Evolutionary conservation across 805 yeast genomes (phyloP).

Genomic region (Yarrowia sp.): DNA sequence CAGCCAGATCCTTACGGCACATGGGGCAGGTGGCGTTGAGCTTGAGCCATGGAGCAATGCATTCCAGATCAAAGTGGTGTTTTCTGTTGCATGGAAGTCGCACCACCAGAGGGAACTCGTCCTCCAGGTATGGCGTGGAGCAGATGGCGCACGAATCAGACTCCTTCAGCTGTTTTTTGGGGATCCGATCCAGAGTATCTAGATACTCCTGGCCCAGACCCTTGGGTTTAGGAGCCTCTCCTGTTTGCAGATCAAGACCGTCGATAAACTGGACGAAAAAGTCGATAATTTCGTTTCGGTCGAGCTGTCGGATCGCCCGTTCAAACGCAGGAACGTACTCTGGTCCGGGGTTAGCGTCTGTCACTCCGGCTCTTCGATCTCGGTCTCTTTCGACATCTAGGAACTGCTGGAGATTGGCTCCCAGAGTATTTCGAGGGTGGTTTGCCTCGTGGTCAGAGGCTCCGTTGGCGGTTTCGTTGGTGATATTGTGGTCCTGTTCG

Average conservation of each 20-base stretch:
- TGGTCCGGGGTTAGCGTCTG: not conserved
- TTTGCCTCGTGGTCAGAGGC: not conserved
- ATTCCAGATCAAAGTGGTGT: conserved; percentile 84
- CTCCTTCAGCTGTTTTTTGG: conserved; percentile 43
- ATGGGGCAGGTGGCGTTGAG: conserved; percentile 66
- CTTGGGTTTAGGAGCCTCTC: conserved; percentile 8
- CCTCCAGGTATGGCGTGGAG: conserved; percentile 66
- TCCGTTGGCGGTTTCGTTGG: conserved; percentile 2
- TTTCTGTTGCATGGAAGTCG: conserved; percentile 62
- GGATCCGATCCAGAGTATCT: conserved; percentile 74
- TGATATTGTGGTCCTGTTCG: conserved; percentile 23
- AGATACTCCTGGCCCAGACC: conserved; percentile 52
- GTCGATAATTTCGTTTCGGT: conserved; percentile 12
- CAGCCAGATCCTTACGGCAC: conserved; percentile 71
- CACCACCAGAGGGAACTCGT: conserved; percentile 76
- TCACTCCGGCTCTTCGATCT: conserved; percentile 11
- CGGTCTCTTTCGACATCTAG: conserved; percentile 11
- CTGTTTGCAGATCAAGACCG: conserved; percentile 10
- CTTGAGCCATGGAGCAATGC: conserved; percentile 86
- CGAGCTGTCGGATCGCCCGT: conserved; percentile 24
- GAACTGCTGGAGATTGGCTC: conserved; percentile 16
- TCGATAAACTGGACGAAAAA: conserved; percentile 24
- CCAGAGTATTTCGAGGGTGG: conserved; percentile 20
- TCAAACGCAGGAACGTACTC: conserved; percentile 20
- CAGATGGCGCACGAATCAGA: conserved; percentile 80